A percentile compares a stretch with the other conserved stretches of the same genome.
phyloP scores from a whole-genome alignment of 495 filamentous ascomycete species.

The Ascodesmis nigricans region DNA sequence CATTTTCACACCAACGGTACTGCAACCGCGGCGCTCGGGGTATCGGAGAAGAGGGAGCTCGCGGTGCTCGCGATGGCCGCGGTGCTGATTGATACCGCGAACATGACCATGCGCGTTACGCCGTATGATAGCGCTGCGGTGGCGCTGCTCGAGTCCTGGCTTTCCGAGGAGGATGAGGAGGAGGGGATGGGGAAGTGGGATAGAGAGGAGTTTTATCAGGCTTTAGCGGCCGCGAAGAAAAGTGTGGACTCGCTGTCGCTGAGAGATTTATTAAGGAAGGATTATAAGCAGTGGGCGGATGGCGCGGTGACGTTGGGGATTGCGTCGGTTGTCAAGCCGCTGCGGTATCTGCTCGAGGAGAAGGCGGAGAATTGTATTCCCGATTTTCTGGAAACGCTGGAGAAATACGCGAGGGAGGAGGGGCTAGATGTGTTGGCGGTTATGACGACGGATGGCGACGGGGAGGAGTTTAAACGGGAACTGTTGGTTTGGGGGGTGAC shows the following conservation, averaged over 20 bases:
- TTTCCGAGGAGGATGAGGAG: conserved; percentile 7
- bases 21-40: conserved; percentile 36
- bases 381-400: conserved; percentile 30
- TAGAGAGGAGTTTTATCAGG: conserved; percentile 35
- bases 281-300: conserved; percentile 82
- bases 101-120: conserved; percentile 59
- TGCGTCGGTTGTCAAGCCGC: conserved; percentile 43
- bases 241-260: conserved; percentile 44
- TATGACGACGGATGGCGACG: conserved; percentile 42
- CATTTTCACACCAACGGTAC: conserved; percentile 30
- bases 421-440: conserved; percentile 43
- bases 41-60: conserved; percentile 27
- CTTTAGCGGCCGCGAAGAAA: conserved; percentile 44
- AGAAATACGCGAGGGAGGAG: conserved; percentile 34
- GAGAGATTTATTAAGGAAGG: conserved; percentile 59
- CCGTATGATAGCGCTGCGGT: conserved; percentile 42
- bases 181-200: conserved; percentile 28
- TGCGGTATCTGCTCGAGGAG: conserved; percentile 26
- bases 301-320: conserved; percentile 41
- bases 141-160: conserved; percentile 34
- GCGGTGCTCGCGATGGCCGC: conserved; percentile 59
- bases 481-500: conserved; percentile 44
- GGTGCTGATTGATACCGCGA: conserved; percentile 65
- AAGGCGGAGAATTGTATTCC: too few relatives aligned
- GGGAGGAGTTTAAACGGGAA: conserved; percentile 41